Conservation (phyloP, 495 filamentous ascomycete genomes). For the Aspergillus sparsus region DNA sequence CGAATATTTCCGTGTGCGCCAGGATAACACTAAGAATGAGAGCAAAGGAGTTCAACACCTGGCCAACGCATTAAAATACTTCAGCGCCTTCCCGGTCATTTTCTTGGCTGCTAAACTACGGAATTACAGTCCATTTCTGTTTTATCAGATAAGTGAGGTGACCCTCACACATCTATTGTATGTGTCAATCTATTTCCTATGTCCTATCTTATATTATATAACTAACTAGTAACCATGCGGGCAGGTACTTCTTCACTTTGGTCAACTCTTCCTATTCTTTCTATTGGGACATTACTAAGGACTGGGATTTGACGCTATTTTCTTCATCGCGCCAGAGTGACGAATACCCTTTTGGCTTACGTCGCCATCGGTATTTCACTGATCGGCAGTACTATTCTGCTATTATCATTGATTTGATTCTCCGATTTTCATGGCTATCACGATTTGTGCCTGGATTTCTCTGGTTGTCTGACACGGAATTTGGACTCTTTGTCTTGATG, state of each 20-base stretch:
- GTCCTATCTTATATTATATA: too few relatives aligned
- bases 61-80: conserved; percentile 91
- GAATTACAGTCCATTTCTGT: conserved; percentile 57
- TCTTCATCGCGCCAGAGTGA: conserved; percentile 48
- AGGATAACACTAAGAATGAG: conserved; percentile 42
- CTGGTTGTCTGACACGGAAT: conserved; percentile 80
- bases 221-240: conserved; percentile 4
- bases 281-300: conserved; percentile 96
- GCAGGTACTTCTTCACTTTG: conserved; percentile 61
- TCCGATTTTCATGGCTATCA: conserved; percentile 87
- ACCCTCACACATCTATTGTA: conserved; percentile 60
- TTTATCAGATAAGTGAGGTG: conserved; percentile 56
- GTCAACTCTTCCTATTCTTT: conserved; percentile 90
- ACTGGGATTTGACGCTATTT: conserved; percentile 95
- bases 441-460: conserved; percentile 80
- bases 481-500: conserved; percentile 83
- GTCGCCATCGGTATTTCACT: conserved; percentile 69
- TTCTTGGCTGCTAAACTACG: conserved; percentile 72
- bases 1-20: conserved; percentile 75
- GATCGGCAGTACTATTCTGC: conserved; percentile 78
- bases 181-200: conserved; percentile 8
- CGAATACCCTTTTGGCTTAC: conserved; percentile 74
- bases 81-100: conserved; percentile 88
- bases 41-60: conserved; percentile 81
- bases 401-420: conserved; percentile 72